phyloP scores from a whole-genome alignment of 1,284 basidiomycete genomes.

The Leccinum subrobustum region DNA sequence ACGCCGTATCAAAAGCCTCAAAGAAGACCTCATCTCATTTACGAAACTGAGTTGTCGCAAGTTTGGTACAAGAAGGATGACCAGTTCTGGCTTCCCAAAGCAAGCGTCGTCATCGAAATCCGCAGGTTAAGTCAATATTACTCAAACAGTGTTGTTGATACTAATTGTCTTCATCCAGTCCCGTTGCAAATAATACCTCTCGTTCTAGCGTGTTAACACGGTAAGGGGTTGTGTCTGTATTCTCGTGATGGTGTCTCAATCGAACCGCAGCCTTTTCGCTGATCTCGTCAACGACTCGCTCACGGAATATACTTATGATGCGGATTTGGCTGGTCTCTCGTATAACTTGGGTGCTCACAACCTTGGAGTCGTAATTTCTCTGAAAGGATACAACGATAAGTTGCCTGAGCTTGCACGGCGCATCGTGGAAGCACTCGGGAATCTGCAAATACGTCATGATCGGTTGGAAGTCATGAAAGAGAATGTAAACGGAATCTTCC shows the following conservation, averaged over 20 bases:
- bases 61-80: slow-evolving; percentile 98
- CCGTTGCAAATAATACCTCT: slow-evolving; percentile 53
- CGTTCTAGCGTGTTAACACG: slow-evolving; percentile 62
- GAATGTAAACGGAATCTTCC: slow-evolving; percentile 50
- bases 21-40: slow-evolving; percentile 74
- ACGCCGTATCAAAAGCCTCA: slow-evolving; percentile 49
- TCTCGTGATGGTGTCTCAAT: slow-evolving; percentile 1
- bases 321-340: slow-evolving; percentile 85
- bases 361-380: slow-evolving; percentile 68
- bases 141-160: neutral
- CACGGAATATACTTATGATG: slow-evolving; percentile 91
- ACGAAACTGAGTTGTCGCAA: slow-evolving; percentile 67
- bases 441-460: slow-evolving; percentile 66
- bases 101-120: slow-evolving; percentile 69
- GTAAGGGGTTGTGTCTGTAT: slow-evolving; percentile 35
- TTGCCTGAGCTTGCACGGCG: slow-evolving; percentile 75
- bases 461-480: slow-evolving; percentile 87
- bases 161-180: slow-evolving; percentile 39
- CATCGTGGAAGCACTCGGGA: slow-evolving; percentile 74
- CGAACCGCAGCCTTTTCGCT: slow-evolving; percentile 63
- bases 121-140: slow-evolving; percentile 49
- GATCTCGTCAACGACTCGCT: slow-evolving; percentile 89
- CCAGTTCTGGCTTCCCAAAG: slow-evolving; percentile 91
- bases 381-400: slow-evolving; percentile 96
- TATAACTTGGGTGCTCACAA: slow-evolving; percentile 73